phyloP scores from a whole-genome alignment of 2,329 filamentous ascomycete genomes.

The Fusarium brachygibbosum region DNA sequence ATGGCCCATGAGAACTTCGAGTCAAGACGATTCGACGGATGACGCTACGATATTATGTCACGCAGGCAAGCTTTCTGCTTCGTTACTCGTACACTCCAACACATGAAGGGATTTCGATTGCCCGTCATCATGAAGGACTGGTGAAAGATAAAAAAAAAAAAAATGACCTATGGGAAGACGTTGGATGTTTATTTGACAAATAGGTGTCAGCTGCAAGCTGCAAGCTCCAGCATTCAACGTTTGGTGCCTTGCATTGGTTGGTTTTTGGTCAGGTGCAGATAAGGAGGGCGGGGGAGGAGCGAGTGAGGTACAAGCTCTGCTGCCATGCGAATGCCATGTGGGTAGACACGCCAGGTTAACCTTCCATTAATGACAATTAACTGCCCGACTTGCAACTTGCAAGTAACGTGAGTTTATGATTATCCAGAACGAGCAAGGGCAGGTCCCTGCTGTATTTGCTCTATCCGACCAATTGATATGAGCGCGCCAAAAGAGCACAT shows the following conservation, averaged over 20 bases:
- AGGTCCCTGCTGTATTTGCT: conserved; percentile 19
- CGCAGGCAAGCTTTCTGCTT: background rate
- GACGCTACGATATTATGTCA: background rate
- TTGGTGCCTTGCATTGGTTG: conserved; percentile 13
- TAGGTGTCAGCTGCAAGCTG: background rate
- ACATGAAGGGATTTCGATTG: background rate
- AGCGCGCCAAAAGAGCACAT: conserved; percentile 30
- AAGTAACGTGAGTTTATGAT: background rate
- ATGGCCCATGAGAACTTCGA: background rate
- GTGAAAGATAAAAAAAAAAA: background rate
- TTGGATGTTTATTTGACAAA: background rate
- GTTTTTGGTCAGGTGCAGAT: background rate
- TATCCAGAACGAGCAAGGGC: conserved; percentile 4
- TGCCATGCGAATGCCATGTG: conserved; percentile 26
- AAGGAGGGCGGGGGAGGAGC: conserved; percentile 8
- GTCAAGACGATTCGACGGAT: background rate
- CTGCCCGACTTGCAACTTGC: background rate
- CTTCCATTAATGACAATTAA: background rate
- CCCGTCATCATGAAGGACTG: background rate
- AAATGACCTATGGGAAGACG: background rate
- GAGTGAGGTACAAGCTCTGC: conserved; percentile 12
- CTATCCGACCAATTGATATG: conserved; percentile 24
- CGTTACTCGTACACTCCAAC: background rate
- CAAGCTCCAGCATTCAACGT: background rate
- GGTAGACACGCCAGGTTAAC: background rate